Base-by-base conservation (phyloP, 805 yeast genomes). In the Alloascoidea hylecoeti region DNA sequence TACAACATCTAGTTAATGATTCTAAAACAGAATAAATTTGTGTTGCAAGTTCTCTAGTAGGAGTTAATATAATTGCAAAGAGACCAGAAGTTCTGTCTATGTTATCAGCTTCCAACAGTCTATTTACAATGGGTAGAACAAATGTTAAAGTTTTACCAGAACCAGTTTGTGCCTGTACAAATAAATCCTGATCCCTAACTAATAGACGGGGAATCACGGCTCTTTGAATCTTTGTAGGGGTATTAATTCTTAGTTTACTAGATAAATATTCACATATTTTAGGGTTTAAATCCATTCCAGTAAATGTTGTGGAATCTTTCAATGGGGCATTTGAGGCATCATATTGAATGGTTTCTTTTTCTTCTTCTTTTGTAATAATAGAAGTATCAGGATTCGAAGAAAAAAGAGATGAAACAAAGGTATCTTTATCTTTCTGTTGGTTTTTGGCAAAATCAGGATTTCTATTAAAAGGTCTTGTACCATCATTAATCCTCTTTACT, bases 91-190 rank as follows among this genome's bases (percentile, higher is more conserved):
- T 67, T 47, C 97, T 69, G 33, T 55, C 55, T 38, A 72, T 53
- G 17, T 9, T n/a, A 6, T 6, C 9, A 12, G 15, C 36, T 5
- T 12, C 36, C 36, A 34, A 12, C 30, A 23, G n/a, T 23, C 9
- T 23, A 34, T 50, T 56, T 3, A 66, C 52, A 15, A 94, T 77
- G 1, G 98, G 99, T 30, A 94, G 60, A 2, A 79, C 62, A 53
- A 82, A 94, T 0, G 97, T 78, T 40, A 92, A 58, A 0, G 99
- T 92, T 57, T 92, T 92, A 57, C 99, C 99, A 0, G 97, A 88
- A 38, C 99, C 99, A 0, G 99, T 92, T 58, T 94, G 96, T 0
- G 99, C 96, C 52, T 86, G 94, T 35, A 92, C 81, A 46, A 92
- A 81, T 40, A 86, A 60, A 57, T 92, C 98, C 19, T 63, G 57